Base-by-base conservation (phyloP, 495 filamentous ascomycete genomes). In the Penicillium canariense region DNA sequence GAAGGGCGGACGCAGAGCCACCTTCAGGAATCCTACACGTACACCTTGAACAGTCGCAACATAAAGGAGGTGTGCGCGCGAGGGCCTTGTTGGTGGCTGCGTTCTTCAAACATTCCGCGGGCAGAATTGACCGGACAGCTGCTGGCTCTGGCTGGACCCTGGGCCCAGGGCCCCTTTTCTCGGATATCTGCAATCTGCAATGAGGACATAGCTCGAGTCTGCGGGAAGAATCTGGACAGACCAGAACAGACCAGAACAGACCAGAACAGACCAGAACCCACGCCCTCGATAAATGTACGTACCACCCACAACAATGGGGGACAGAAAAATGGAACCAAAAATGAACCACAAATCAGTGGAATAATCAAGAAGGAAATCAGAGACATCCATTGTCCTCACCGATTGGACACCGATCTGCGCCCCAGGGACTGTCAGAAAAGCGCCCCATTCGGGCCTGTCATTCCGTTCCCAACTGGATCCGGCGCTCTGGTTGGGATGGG, bases 401-500 rank as follows among this genome's bases (percentile, higher is more conserved):
- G 50, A 61, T 54, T 49, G 36, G 36, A 50, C 32, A 44, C 59
- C 46, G 47, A 62, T 58, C 51, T 58, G 51, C 54, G 53, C 31
- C 39, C 31, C 39, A 48, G 28, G n/a, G 54, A 48, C 58, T 42
- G 52, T 55, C 51, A 62, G 46, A 30, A 44, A 27, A 43, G 43
- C 26, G 15, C 52, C 42, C 6, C 22, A 55, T 27, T 43, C 31
- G 36, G 46, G n/a, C 46, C 28, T 50, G 50, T 47, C 38, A 52
- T 60, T 64, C 35, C 54, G 51, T 54, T 57, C 46, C 49, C 57
- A 58, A 53, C 58, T 31, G 42, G 51, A 64, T 64, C 61, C 61
- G 58, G 56, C 46, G 55, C 45, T 52, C 14, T 61, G 62, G 62
- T 59, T 62, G 62, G 49, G 52, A 61, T 65, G 58, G 49, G 45